phyloP scores from a whole-genome alignment of 2,329 filamentous ascomycete species.

The Trichoderma koningii region DNA sequence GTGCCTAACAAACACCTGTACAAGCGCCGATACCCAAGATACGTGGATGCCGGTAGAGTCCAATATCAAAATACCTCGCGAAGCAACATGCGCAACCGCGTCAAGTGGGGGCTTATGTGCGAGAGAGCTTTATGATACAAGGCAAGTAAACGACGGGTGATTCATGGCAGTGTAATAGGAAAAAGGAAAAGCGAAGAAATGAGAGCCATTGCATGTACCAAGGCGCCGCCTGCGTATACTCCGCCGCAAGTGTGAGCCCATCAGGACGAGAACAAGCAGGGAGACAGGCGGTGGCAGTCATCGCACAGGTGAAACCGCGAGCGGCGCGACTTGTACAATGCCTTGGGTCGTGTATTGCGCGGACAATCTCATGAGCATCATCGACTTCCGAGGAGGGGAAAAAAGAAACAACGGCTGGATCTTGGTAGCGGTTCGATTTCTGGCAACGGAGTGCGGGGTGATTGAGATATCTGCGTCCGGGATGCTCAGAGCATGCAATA shows the following conservation, averaged over 20 bases:
- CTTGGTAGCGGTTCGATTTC: slow-evolving; percentile 6
- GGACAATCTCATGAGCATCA: background rate
- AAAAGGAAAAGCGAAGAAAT: background rate
- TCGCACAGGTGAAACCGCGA: slow-evolving; percentile 9
- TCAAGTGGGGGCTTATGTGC: slow-evolving; percentile 5
- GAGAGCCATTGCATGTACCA: slow-evolving; percentile 2
- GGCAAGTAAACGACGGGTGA: background rate
- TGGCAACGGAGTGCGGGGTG: background rate
- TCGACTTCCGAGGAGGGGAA: background rate
- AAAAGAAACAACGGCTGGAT: background rate
- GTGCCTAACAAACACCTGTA: slow-evolving; percentile 16
- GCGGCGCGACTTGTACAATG: slow-evolving; percentile 3
- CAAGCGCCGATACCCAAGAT: slow-evolving; percentile 4
- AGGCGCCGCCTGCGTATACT: background rate
- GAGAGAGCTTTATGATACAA: slow-evolving; percentile 1
- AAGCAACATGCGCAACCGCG: background rate
- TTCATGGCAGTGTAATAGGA: background rate
- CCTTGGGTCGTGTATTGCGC: slow-evolving; percentile 10
- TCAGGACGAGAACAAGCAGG: too few relatives aligned
- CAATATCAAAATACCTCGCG: slow-evolving; percentile 2
- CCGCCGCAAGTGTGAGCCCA: background rate
- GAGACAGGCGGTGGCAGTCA: background rate
- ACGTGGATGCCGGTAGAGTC: slow-evolving; percentile 16
- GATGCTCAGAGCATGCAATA: background rate
- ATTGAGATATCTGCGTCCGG: slow-evolving; percentile 1